A percentile compares a stretch with the other conserved stretches of the same genome.
Evolutionary conservation across 106 monocot genomes (phyloP).

Genomic region (Gastrodia elata): DNA sequence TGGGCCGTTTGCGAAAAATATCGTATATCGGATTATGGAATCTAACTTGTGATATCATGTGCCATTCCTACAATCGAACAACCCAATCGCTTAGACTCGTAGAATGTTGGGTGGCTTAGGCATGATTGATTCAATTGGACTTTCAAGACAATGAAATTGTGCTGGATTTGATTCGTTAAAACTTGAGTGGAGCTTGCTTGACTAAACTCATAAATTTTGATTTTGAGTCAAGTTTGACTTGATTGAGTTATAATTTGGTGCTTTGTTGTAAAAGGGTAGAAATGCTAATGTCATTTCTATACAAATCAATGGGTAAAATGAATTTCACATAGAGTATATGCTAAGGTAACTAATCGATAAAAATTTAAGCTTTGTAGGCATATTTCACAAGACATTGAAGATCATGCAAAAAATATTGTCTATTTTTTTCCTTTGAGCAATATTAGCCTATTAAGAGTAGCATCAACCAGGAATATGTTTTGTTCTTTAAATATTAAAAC

Average conservation of each 20-base stretch:
- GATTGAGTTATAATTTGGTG: neutral
- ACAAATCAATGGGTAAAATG: neutral
- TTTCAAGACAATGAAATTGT: neutral
- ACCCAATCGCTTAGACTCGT: neutral
- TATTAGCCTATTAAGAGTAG: neutral
- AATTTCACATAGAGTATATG: neutral
- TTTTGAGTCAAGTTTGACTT: neutral
- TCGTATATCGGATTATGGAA: too few relatives aligned
- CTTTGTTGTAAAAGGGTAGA: neutral
- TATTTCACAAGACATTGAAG: neutral
- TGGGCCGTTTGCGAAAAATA: too few relatives aligned
- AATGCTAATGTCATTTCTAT: neutral
- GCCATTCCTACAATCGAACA: too few relatives aligned
- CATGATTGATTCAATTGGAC: neutral
- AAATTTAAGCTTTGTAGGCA: neutral
- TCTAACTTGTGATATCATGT: too few relatives aligned
- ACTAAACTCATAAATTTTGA: neutral
- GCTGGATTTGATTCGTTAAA: neutral
- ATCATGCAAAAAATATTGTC: neutral
- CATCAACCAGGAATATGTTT: neutral
- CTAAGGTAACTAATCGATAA: neutral
- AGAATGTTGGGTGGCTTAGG: neutral
- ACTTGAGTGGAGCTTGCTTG: neutral
- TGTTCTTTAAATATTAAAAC: neutral
- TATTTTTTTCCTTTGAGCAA: neutral